Evolutionary conservation across 2,329 filamentous ascomycete genomes (phyloP).

Genomic region (Chaetothyriales sp.): DNA sequence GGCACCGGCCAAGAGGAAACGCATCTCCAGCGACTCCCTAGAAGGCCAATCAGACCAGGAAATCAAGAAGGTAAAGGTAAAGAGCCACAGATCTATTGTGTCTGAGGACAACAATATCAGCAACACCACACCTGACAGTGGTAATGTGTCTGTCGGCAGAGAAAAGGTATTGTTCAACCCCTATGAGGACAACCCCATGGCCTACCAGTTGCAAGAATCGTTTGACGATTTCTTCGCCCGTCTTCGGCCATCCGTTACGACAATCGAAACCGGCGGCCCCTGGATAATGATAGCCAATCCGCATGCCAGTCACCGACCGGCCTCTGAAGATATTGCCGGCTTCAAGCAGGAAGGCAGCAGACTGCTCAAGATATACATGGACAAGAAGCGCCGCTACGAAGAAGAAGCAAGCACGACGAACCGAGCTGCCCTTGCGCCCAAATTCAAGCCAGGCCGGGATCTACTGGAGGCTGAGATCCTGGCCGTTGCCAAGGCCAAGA

Average conservation of each 20-base stretch:
- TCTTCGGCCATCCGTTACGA: constrained; percentile 49
- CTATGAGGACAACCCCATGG: constrained; percentile 39
- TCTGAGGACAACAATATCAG: not conserved
- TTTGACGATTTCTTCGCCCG: constrained; percentile 53
- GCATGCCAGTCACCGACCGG: constrained; percentile 23
- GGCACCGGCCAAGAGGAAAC: constrained; percentile 3
- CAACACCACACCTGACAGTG: not conserved
- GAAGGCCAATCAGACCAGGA: not conserved
- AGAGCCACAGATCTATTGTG: not conserved
- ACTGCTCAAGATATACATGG: constrained; percentile 38
- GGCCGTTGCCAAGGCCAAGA: constrained; percentile 41
- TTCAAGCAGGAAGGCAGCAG: constrained; percentile 43
- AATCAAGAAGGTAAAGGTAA: constrained; percentile 1
- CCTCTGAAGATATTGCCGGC: constrained; percentile 33
- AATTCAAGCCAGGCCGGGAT: constrained; percentile 30
- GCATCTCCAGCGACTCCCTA: not conserved
- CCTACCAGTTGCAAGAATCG: constrained; percentile 52
- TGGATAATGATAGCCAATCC: constrained; percentile 69
- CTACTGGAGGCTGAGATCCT: constrained; percentile 43
- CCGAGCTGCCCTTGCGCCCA: constrained; percentile 20
- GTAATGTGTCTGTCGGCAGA: not conserved
- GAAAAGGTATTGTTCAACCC: constrained; percentile 39
- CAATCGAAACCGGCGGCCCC: constrained; percentile 29
- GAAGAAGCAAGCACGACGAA: constrained; percentile 23
- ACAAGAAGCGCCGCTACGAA: constrained; percentile 36